Evolutionary conservation across 2,329 filamentous ascomycete genomes (phyloP).

Genomic region (Phoma sp.): DNA sequence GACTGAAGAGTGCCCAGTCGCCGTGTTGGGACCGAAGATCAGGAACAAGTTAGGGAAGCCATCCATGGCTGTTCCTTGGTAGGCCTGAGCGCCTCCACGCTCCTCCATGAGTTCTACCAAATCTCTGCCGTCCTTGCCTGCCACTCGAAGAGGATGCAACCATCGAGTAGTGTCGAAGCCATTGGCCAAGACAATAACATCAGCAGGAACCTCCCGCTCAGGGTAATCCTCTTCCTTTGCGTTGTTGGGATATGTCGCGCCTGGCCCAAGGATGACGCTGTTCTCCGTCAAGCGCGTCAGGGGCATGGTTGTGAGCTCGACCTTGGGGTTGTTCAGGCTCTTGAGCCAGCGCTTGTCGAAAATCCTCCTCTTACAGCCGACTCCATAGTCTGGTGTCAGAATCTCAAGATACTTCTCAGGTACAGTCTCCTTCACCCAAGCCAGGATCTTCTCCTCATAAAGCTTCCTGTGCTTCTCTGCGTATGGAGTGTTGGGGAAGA

Average conservation of each 20-base stretch:
- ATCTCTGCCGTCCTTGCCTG: slow-evolving; percentile 59
- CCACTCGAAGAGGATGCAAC: slow-evolving; percentile 61
- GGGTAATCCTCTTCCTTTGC: slow-evolving; percentile 44
- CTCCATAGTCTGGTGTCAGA: slow-evolving; percentile 67
- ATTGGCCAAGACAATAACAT: slow-evolving; percentile 68
- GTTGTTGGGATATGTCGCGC: slow-evolving; percentile 54
- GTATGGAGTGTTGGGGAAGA: slow-evolving; percentile 54
- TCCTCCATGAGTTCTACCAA: slow-evolving; percentile 65
- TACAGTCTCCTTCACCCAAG: slow-evolving; percentile 57
- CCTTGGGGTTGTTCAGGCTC: slow-evolving; percentile 60
- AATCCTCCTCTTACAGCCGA: slow-evolving; percentile 71
- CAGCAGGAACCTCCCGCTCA: slow-evolving; percentile 59
- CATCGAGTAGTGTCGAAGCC: slow-evolving; percentile 66
- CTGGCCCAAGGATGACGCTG: slow-evolving; percentile 61
- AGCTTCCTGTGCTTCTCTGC: slow-evolving; percentile 49
- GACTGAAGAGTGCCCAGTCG: slow-evolving; percentile 67
- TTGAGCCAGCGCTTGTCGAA: slow-evolving; percentile 65
- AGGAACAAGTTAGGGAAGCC: slow-evolving; percentile 68
- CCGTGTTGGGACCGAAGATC: slow-evolving; percentile 68
- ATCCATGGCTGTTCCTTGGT: slow-evolving; percentile 65
- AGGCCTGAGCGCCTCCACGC: slow-evolving; percentile 68
- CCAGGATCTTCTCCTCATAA: slow-evolving; percentile 54
- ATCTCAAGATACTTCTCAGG: slow-evolving; percentile 69
- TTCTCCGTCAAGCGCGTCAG: slow-evolving; percentile 58
- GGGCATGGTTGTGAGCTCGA: slow-evolving; percentile 62